Evolutionary conservation across 1,284 basidiomycete genomes (phyloP), one percentile per base, ranked within the genome.

Genomic region (Boletus albobrunnescens): DNA sequence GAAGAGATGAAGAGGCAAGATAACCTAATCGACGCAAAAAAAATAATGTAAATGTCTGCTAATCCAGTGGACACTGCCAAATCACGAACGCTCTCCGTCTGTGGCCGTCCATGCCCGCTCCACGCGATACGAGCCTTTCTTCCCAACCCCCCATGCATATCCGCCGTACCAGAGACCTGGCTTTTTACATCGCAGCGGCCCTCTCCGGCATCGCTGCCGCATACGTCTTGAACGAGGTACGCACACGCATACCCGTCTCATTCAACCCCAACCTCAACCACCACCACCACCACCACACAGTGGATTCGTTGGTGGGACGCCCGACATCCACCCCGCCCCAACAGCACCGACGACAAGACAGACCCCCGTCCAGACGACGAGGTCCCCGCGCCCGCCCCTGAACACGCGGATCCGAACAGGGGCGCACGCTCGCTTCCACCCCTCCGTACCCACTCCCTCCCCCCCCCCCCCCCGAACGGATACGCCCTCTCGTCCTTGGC

Each of bases 201-300:
- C 26, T 60, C 52, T 46, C 60, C 4, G 46, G 54, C 14, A 8
- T 60, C 22, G 56, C 60, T 0, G 57, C 56, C 1, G 59, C 52
- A 1, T 64, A 63, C 39, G 24, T 51, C 23, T 10, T 64, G 2
- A 50, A 40, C 36, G 41, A 52, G 55, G 59, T 59, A 3, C 8
- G 36, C 16, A 1, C n/a, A n/a, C n/a, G n/a, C n/a, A n/a, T n/a
- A n/a, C n/a, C n/a, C n/a, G n/a, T n/a, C n/a, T n/a, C n/a, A n/a
- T n/a, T n/a, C n/a, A n/a, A n/a, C n/a, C n/a, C n/a, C n/a, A n/a
- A n/a, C n/a, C n/a, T n/a, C n/a, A n/a, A n/a, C n/a, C n/a, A n/a
- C n/a, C n/a, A n/a, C n/a, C n/a, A n/a, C n/a, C n/a, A n/a, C n/a
- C n/a, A n/a, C n/a, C n/a, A n/a, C n/a, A n/a, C 47, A 49, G 47